Percentiles rank a stretch among this genome's conserved stretches.
Conservation (phyloP, 1,284 basidiomycete genomes). For the Pseudozyma hubeiensis region DNA sequence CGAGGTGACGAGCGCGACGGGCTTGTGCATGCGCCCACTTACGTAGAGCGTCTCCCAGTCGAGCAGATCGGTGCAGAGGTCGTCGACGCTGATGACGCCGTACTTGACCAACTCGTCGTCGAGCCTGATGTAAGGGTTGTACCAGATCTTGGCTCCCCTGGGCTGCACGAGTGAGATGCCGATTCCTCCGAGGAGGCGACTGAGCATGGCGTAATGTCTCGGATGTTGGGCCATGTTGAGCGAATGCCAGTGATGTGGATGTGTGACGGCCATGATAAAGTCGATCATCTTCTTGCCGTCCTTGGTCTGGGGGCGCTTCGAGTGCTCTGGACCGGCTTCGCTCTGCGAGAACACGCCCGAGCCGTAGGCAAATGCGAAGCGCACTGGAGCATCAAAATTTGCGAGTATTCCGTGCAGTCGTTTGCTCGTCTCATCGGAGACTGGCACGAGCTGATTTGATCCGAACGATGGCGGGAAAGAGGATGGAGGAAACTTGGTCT, state of each 20-base stretch:
- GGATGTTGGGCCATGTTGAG: conserved; percentile 92
- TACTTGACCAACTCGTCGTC: conserved; percentile 87
- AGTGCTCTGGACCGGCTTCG: conserved; percentile 72
- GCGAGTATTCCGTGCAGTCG: conserved; percentile 48
- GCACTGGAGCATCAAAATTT: conserved; percentile 80
- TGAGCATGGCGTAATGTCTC: conserved; percentile 86
- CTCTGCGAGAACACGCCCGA: conserved; percentile 90
- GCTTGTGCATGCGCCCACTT: conserved; percentile 96
- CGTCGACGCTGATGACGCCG: conserved; percentile 92
- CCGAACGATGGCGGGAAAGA: conserved; percentile 57
- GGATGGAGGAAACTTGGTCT: conserved; percentile 24
- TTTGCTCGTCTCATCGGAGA: conserved; percentile 24
- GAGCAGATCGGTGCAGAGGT: conserved; percentile 86
- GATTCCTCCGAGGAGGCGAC: conserved; percentile 81
- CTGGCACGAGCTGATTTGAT: conserved; percentile 58
- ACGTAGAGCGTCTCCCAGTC: conserved; percentile 95
- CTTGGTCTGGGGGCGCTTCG: conserved; percentile 67
- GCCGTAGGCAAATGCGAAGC: conserved; percentile 95
- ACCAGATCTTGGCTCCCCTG: conserved; percentile 88
- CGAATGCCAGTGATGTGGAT: conserved; percentile 90
- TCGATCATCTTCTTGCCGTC: conserved; percentile 78
- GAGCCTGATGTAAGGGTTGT: conserved; percentile 63
- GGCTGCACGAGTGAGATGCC: conserved; percentile 83
- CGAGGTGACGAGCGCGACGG: conserved; percentile 71
- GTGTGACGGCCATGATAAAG: conserved; percentile 93